Percentiles rank a stretch among this genome's conserved stretches.
Conservation (phyloP, 2,329 filamentous ascomycete genomes). For the Corinectria fuckeliana region DNA sequence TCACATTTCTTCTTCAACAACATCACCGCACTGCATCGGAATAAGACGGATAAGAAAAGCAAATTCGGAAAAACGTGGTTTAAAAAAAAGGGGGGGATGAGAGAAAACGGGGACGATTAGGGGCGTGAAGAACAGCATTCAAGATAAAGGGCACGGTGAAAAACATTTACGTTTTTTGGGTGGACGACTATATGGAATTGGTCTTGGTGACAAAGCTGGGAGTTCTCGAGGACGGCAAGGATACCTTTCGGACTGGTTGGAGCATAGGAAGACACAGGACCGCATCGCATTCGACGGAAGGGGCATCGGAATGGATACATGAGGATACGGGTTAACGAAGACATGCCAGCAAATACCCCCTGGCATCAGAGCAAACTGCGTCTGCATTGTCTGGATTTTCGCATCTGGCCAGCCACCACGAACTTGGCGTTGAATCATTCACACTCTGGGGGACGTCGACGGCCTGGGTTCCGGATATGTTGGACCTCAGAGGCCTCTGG, state of each 20-base stretch:
- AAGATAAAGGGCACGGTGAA: slow-evolving; percentile 14
- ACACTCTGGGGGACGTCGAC: slow-evolving; percentile 15
- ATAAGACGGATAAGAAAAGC: slow-evolving; percentile 1
- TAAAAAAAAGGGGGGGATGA: neutral
- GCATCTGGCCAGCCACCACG: slow-evolving; percentile 20
- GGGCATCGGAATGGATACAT: slow-evolving; percentile 33
- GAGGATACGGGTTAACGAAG: slow-evolving; percentile 34
- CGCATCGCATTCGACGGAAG: slow-evolving; percentile 32
- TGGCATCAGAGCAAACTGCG: slow-evolving; percentile 22
- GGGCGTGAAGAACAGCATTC: slow-evolving; percentile 1
- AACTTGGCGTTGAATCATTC: slow-evolving; percentile 28
- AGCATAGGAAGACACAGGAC: slow-evolving; percentile 30
- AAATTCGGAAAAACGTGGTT: slow-evolving; percentile 10
- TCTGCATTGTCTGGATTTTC: slow-evolving; percentile 24
- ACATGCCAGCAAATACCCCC: slow-evolving; percentile 27
- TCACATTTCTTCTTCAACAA: neutral
- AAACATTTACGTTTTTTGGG: slow-evolving; percentile 8
- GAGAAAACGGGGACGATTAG: neutral
- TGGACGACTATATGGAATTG: slow-evolving; percentile 14
- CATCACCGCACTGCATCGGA: neutral
- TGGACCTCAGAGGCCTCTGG: slow-evolving; percentile 5
- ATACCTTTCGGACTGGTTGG: slow-evolving; percentile 18
- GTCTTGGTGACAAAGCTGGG: slow-evolving; percentile 21
- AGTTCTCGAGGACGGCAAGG: slow-evolving; percentile 30
- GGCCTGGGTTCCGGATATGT: slow-evolving; percentile 11